Percentiles rank a stretch among this genome's conserved stretches.
Evolutionary conservation across 2,329 filamentous ascomycete genomes (phyloP).

Genomic region (Coniochaeta hoffmannii): DNA sequence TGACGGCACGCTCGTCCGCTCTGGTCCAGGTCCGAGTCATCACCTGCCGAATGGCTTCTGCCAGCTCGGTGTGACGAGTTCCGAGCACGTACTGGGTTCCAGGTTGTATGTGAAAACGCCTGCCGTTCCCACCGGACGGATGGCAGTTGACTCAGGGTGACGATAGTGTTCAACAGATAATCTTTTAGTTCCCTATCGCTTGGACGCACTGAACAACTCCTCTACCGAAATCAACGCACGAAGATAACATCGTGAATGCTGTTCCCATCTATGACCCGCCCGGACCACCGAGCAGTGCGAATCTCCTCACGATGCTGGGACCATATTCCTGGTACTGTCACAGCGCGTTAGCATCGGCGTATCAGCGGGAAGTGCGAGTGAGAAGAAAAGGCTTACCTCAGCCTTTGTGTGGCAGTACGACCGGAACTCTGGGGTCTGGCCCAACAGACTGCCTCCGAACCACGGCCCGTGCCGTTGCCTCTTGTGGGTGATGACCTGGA

Average conservation of each 20-base stretch:
- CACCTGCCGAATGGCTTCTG: neutral
- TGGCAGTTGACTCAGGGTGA: neutral
- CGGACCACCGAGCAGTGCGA: constrained; percentile 86
- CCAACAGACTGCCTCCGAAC: constrained; percentile 95
- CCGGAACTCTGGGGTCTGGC: constrained; percentile 95
- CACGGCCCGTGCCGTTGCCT: constrained; percentile 94
- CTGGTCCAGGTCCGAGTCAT: neutral
- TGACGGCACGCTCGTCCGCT: neutral
- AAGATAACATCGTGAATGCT: neutral
- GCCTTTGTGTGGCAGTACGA: constrained; percentile 97
- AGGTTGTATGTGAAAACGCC: neutral
- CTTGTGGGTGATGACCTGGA: constrained; percentile 96
- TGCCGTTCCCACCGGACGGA: neutral
- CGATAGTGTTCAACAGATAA: neutral
- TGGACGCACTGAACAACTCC: neutral
- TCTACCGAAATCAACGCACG: neutral
- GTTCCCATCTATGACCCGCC: constrained; percentile 56
- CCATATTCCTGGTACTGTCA: constrained; percentile 91
- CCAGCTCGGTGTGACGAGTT: neutral
- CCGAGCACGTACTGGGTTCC: neutral
- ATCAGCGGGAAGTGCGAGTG: neutral
- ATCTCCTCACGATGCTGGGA: constrained; percentile 89
- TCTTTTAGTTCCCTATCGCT: neutral
- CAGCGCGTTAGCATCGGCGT: constrained; percentile 12
- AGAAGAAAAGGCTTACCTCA: constrained; percentile 39